Conservation (phyloP, 805 yeast genomes). For the Schizosaccharomyces japonicus region DNA sequence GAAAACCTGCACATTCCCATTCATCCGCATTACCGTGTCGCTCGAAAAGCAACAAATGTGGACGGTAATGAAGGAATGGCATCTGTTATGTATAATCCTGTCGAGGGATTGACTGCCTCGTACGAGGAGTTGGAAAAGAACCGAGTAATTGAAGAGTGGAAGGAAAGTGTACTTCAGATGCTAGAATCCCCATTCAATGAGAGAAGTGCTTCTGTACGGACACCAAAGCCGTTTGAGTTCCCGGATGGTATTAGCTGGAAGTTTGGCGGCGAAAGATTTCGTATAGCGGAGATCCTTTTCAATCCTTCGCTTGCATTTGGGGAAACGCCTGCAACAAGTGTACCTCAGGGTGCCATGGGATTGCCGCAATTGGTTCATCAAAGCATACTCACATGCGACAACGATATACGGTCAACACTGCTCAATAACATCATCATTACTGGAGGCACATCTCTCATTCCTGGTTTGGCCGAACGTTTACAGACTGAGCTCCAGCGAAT, state of each 20-base stretch:
- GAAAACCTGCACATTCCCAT: not conserved
- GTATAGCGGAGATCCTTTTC: constrained; percentile 45
- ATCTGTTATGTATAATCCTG: not conserved
- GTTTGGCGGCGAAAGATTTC: constrained; percentile 29
- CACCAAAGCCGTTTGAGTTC: constrained; percentile 24
- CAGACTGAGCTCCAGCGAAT: constrained; percentile 30
- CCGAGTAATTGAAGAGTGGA: constrained; percentile 26
- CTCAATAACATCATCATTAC: constrained; percentile 31
- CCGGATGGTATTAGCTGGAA: constrained; percentile 29
- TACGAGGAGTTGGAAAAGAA: constrained; percentile 7
- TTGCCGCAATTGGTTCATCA: constrained; percentile 18
- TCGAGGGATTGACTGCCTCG: not conserved
- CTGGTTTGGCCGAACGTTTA: constrained; percentile 32
- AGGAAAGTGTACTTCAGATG: constrained; percentile 19
- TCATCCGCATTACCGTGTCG: not conserved
- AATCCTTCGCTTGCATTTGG: not conserved
- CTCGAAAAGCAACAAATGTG: not conserved
- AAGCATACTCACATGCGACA: constrained; percentile 24
- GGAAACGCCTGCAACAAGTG: not conserved
- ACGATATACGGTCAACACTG: constrained; percentile 18
- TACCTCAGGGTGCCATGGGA: not conserved
- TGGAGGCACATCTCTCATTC: constrained; percentile 34
- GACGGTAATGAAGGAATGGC: not conserved
- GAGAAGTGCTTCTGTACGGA: constrained; percentile 11
- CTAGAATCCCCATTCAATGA: constrained; percentile 14